A percentile compares a stretch with the other conserved stretches of the same genome.
Conservation (phyloP, 2,329 filamentous ascomycete genomes). For the Didymosphaeria variabile region DNA sequence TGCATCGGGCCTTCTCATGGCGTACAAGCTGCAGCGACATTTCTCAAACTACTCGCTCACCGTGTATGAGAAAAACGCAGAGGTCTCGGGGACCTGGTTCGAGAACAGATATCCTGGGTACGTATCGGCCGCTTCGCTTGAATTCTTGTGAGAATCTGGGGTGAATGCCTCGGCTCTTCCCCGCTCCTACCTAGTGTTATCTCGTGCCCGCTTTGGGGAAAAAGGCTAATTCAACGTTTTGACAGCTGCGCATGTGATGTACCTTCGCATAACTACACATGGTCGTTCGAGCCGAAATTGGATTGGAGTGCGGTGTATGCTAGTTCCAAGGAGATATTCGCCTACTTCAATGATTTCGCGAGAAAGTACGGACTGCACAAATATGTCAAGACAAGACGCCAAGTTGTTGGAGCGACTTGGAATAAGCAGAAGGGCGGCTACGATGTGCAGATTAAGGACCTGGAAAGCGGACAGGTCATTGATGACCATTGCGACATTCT, state of each 20-base stretch:
- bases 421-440: conserved; percentile 47
- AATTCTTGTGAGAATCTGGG: background rate
- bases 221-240: conserved; percentile 20
- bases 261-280: conserved; percentile 62
- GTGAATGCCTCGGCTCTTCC: background rate
- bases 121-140: conserved; percentile 18
- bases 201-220: background rate
- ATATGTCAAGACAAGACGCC: conserved; percentile 47
- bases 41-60: conserved; percentile 54
- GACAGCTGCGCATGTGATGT: conserved; percentile 59
- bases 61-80: conserved; percentile 61
- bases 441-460: conserved; percentile 47
- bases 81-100: conserved; percentile 61
- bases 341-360: conserved; percentile 55
- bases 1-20: conserved; percentile 57
- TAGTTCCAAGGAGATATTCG: conserved; percentile 53
- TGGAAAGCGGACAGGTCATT: conserved; percentile 36
- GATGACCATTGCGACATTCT: conserved; percentile 59
- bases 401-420: conserved; percentile 50
- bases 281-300: conserved; percentile 58
- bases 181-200: background rate
- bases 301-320: conserved; percentile 57
- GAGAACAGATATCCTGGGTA: conserved; percentile 60
- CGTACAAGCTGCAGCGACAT: conserved; percentile 59
- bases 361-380: conserved; percentile 50